Evolutionary conservation across 805 yeast genomes (phyloP).

Genomic region (Brettanomyces naardenensis): DNA sequence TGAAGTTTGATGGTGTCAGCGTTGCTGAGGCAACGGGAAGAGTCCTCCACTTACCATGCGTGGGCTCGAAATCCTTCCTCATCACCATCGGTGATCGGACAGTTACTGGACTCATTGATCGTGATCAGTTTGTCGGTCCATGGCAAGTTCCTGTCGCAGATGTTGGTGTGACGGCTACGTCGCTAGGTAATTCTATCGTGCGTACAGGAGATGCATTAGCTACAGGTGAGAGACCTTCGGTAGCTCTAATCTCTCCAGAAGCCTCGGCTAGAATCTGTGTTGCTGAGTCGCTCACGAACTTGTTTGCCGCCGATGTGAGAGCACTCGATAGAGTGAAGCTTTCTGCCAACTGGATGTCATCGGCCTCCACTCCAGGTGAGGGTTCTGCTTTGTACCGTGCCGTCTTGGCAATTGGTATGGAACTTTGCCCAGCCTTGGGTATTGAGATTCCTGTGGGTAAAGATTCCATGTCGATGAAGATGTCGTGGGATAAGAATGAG

Average conservation of each 20-base stretch:
- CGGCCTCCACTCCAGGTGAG: slow-evolving; percentile 92
- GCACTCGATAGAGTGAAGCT: slow-evolving; percentile 68
- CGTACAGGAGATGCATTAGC: slow-evolving; percentile 95
- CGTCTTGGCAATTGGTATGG: slow-evolving; percentile 92
- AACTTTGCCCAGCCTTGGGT: slow-evolving; percentile 88
- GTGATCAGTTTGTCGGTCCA: slow-evolving; percentile 99
- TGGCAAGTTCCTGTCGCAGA: slow-evolving; percentile 99
- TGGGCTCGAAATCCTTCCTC: slow-evolving; percentile 89
- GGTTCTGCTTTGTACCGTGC: slow-evolving; percentile 94
- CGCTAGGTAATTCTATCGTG: slow-evolving; percentile 66
- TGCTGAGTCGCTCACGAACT: slow-evolving; percentile 86
- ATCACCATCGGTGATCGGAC: slow-evolving; percentile 98
- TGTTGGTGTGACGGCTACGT: slow-evolving; percentile 91
- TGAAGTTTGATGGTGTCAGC: slow-evolving; percentile 25
- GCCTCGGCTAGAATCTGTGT: slow-evolving; percentile 94
- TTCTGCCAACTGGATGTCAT: slow-evolving; percentile 99
- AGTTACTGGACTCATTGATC: slow-evolving; percentile 93
- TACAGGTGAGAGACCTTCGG: slow-evolving; percentile 91
- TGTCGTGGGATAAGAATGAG: slow-evolving; percentile 91
- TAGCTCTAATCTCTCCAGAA: slow-evolving; percentile 80
- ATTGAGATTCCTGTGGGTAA: slow-evolving; percentile 95
- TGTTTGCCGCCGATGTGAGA: slow-evolving; percentile 84
- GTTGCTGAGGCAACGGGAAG: slow-evolving; percentile 66
- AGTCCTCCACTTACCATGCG: slow-evolving; percentile 84
- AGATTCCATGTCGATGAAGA: slow-evolving; percentile 98